Percentiles rank a stretch among this genome's conserved stretches.
Conservation (phyloP, 108 stramenopile genomes). For the Discostella pseudostelligera region DNA sequence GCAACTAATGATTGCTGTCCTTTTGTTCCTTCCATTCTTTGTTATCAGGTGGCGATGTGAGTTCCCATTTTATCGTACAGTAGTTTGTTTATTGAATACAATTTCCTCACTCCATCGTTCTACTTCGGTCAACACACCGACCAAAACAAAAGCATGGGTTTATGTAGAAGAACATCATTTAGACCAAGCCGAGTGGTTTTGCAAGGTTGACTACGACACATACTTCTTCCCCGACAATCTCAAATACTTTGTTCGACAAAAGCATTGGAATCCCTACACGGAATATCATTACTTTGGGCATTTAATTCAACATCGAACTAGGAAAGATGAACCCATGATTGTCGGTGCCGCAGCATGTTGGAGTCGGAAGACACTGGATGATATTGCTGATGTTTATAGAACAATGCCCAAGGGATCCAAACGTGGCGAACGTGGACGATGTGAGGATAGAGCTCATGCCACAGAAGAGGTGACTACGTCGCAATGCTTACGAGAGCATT, state of each 20-base stretch:
- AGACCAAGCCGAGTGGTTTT: conserved; percentile 48
- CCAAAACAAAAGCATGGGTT: conserved; percentile 26
- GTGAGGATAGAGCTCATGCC: conserved; percentile 47
- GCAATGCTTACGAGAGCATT: conserved; percentile 32
- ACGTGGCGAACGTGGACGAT: conserved; percentile 37
- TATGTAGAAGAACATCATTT: conserved; percentile 45
- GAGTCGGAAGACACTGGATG: conserved; percentile 42
- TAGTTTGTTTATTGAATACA: background rate
- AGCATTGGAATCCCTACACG: conserved; percentile 33
- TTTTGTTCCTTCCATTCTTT: background rate
- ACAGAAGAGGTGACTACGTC: conserved; percentile 42
- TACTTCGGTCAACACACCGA: background rate
- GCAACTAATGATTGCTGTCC: background rate
- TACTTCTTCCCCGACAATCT: conserved; percentile 55
- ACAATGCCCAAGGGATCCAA: conserved; percentile 43
- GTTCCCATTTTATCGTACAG: background rate
- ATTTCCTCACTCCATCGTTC: background rate
- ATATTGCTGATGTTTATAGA: conserved; percentile 43
- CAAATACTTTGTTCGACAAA: conserved; percentile 38
- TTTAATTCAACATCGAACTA: conserved; percentile 25
- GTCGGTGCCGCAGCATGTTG: conserved; percentile 43
- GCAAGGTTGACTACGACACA: conserved; percentile 51
- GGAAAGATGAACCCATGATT: conserved; percentile 35
- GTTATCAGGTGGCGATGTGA: conserved; percentile 19
- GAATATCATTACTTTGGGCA: conserved; percentile 54